Evolutionary conservation across 352 stramenopile species (phyloP), one percentile per base, ranked within the genome.

Genomic region (Peronospora farinosa): DNA sequence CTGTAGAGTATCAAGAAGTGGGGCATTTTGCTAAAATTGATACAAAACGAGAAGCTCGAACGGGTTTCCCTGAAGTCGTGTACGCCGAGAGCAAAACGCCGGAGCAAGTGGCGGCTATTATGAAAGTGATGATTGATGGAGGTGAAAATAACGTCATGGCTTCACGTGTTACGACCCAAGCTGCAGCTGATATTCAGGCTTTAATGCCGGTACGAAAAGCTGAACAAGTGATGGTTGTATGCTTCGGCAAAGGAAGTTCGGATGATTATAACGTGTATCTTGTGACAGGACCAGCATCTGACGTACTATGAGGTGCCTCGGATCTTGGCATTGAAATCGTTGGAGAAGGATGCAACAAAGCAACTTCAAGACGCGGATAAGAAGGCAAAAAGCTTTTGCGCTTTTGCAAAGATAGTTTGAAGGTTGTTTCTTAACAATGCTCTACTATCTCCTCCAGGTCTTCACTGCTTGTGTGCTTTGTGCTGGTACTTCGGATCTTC

Each of bases 401-500:
- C 6, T 15, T 39, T 13, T 0, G 2, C 19, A 16, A 40, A 36
- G 3, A 38, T 40, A 37, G 12, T 6, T 37, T 7, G 11, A 7
- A 37, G 11, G 31, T 16, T 37, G 31, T 16, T n/a, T n/a, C 31
- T 37, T 11, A 37, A 12, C 2, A 16, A 15, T 0, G 13, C 11
- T n/a, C 7, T 7, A 8, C 13, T 6, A 37, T 16, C 13, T 37
- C 5, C 15, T 21, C 19, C 27, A 66, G 43, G 15, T 59, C 13
- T 48, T 57, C 10, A 47, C 59, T 41, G 73, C 84, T 1, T 88
- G 83, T 46, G 88, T 99, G 0, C 75, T 97, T 25, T 97, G 88
- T 30, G 96, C 95, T 0, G 96, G 96, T 2, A 99, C 95, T 8
- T 98, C 96, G 0, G 96, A 99, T 57, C 67, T 98, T 13, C 75